Evolutionary conservation across 106 monocot species (phyloP).

Genomic region (Acorus gramineus): DNA sequence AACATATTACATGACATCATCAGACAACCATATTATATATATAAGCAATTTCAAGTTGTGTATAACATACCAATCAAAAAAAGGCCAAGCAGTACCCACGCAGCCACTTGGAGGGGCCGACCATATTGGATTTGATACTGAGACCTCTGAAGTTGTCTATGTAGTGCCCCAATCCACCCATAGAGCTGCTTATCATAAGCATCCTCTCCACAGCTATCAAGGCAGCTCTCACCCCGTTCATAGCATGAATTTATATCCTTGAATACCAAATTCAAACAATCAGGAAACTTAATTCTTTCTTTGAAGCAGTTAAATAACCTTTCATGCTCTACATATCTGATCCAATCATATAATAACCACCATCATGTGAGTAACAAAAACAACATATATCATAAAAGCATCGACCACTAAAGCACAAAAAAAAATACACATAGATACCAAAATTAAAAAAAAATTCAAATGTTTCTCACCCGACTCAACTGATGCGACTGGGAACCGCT

Average conservation of each 20-base stretch:
- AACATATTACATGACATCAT: no score
- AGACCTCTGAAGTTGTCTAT: constrained; percentile 82
- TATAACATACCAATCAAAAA: constrained; percentile 30
- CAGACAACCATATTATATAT: no score
- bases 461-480: constrained; percentile 25
- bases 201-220: constrained; percentile 44
- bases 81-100: constrained; percentile 28
- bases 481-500: constrained; percentile 29
- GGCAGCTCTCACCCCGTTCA: constrained; percentile 55
- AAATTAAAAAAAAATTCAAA: neutral
- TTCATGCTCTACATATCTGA: no score
- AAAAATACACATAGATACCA: neutral
- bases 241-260: constrained; percentile 44
- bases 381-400: no score
- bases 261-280: neutral
- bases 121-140: constrained; percentile 86
- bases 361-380: no score
- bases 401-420: neutral
- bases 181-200: constrained; percentile 56
- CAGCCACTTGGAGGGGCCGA: constrained; percentile 49
- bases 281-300: no score
- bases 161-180: constrained; percentile 80
- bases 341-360: no score
- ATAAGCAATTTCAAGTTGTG: no score
- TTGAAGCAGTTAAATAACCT: no score